These are phyloP conservation scores for Acacia pycnantha DNA, from an alignment of 331 rosid genomes.

Conservation along the genomic window DNA sequence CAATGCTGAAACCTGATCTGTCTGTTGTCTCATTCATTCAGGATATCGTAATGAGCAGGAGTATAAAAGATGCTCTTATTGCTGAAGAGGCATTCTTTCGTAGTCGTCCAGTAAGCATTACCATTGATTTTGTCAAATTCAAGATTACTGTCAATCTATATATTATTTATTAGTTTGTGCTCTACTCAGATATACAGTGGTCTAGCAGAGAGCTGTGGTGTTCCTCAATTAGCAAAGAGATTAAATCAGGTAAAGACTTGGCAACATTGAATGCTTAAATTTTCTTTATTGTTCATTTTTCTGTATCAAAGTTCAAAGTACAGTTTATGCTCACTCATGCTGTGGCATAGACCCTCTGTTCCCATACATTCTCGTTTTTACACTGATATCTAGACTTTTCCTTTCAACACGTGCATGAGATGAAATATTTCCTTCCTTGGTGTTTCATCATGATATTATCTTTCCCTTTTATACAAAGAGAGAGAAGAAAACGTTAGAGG, in stretches of 20 bases:
- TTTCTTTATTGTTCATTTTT: constrained; percentile 10
- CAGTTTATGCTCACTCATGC: not conserved
- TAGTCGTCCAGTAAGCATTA: constrained; percentile 82
- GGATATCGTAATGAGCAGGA: constrained; percentile 82
- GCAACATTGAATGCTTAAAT: constrained; percentile 11
- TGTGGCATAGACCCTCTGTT: not conserved
- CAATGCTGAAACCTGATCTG: constrained; percentile 27
- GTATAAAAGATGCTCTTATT: constrained; percentile 90
- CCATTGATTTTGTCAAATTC: constrained; percentile 4
- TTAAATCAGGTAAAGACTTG: constrained; percentile 81
- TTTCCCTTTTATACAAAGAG: not conserved
- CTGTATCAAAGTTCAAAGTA: constrained; percentile 17
- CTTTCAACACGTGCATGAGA: not conserved
- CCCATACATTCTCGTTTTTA: constrained; percentile 3
- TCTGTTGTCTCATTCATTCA: constrained; percentile 41
- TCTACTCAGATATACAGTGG: constrained; percentile 73
- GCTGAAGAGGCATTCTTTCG: constrained; percentile 94
- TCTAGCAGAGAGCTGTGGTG: constrained; percentile 92
- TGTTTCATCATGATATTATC: constrained; percentile 2
- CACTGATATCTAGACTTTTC: constrained; percentile 3
- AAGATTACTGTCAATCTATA: constrained; percentile 1
- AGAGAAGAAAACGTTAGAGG: not conserved
- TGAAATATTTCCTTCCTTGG: not conserved
- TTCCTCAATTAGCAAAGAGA: constrained; percentile 94
- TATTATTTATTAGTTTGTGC: constrained; percentile 23